A percentile compares a stretch with the other conserved stretches of the same genome.
These are phyloP conservation scores for Calonectria pauciramosa DNA, from an alignment of 2,329 filamentous ascomycete species.

Conservation along the genomic window DNA sequence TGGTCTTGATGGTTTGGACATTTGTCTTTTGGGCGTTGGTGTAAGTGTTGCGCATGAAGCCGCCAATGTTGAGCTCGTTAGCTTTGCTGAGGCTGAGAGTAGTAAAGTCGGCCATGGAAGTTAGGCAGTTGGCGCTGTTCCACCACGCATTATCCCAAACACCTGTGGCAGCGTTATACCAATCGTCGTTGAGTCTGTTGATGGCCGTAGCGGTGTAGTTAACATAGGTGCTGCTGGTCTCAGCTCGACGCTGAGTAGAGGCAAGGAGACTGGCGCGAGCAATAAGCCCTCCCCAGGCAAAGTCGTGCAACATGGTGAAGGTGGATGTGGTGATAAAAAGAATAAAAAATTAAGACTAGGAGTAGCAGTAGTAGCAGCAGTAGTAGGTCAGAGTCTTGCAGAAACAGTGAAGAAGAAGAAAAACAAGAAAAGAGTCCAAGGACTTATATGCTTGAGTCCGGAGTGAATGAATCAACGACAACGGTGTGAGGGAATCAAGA, in stretches of 20 bases:
- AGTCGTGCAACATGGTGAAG: slow-evolving; percentile 37
- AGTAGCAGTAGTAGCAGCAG: neutral
- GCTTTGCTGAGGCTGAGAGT: slow-evolving; percentile 50
- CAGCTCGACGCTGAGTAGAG: slow-evolving; percentile 34
- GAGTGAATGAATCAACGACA: slow-evolving; percentile 31
- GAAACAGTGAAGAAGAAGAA: neutral
- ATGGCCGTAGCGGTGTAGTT: slow-evolving; percentile 51
- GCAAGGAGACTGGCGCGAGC: slow-evolving; percentile 35
- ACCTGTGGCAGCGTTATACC: slow-evolving; percentile 72
- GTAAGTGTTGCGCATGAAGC: slow-evolving; percentile 61
- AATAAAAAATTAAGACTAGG: neutral
- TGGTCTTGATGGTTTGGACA: slow-evolving; percentile 55
- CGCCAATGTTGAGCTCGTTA: slow-evolving; percentile 55
- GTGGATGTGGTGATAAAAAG: neutral
- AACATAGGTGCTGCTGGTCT: slow-evolving; percentile 47
- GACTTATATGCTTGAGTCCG: slow-evolving; percentile 18
- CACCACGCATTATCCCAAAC: slow-evolving; percentile 79
- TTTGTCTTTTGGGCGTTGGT: slow-evolving; percentile 57
- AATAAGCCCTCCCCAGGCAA: slow-evolving; percentile 42
- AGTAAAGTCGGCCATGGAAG: slow-evolving; percentile 70
- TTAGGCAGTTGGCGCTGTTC: slow-evolving; percentile 79
- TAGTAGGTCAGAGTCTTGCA: neutral
- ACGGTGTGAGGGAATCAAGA: slow-evolving; percentile 4
- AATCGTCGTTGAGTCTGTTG: slow-evolving; percentile 65
- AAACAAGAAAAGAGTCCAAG: neutral